Evolutionary conservation across 768 basidiomycete genomes (phyloP).

Genomic region (Mycena maculata): DNA sequence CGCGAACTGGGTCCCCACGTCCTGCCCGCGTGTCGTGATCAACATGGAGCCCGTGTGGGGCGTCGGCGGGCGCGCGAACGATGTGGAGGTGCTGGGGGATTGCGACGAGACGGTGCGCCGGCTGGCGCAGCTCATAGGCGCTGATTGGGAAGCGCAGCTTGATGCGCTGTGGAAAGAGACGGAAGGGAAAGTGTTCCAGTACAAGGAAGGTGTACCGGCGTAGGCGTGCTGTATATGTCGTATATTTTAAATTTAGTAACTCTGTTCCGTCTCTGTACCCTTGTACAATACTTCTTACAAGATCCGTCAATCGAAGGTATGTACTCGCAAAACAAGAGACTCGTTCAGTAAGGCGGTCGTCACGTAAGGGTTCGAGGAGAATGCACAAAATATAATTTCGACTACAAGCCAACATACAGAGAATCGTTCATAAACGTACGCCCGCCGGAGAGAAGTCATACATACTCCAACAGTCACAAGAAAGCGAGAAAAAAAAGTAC

Average conservation of each 20-base stretch:
- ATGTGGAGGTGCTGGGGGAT: conserved; percentile 21
- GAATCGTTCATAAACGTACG: not conserved
- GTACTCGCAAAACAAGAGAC: too few species aligned
- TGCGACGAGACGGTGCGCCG: conserved; percentile 25
- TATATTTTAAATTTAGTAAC: too few species aligned
- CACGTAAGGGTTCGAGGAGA: too few species aligned
- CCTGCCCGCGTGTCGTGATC: conserved; percentile 24
- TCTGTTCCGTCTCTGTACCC: too few species aligned
- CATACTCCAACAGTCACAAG: too few species aligned
- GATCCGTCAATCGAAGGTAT: too few species aligned
- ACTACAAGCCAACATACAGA: conserved; percentile 10
- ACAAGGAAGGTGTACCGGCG: conserved; percentile 10
- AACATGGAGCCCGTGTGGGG: conserved; percentile 17
- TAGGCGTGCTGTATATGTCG: not conserved
- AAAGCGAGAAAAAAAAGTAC: not conserved
- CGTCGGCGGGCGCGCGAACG: conserved; percentile 11
- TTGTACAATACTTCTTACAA: too few species aligned
- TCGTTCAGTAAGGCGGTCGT: too few species aligned
- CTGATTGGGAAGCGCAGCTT: conserved; percentile 19
- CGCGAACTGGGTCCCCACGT: conserved; percentile 10
- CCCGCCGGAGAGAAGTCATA: not conserved
- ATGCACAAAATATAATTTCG: too few species aligned
- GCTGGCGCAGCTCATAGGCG: conserved; percentile 20
- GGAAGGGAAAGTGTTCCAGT: conserved; percentile 16
- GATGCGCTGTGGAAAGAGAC: conserved; percentile 23